Base-by-base conservation (phyloP, 2,329 filamentous ascomycete species). In the Ophiostoma sp. region DNA sequence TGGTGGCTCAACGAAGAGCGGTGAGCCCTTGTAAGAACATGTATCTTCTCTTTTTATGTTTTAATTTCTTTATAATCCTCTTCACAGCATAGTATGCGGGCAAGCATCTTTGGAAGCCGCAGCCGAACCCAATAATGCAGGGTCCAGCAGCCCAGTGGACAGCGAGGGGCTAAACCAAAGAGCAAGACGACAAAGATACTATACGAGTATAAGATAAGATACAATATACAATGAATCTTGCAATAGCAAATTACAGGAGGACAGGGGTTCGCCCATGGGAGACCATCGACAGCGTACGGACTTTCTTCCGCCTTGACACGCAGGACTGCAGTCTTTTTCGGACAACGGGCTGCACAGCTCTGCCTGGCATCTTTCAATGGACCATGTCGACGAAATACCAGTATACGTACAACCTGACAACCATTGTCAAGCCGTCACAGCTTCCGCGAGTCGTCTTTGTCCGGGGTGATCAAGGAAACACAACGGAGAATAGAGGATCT, bases 111-210 rank as follows among this genome's bases (percentile, higher is more conserved):
- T 27, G 49, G 49, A 55, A 55, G 18, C 49, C 9, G n/a, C 49
- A 55, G 49, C n/a, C n/a, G 49, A 55, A n/a, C 49, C 49, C 3
- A 36, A 55, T 55, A 11, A 55, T 55, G 49, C 49, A 55, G 49
- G 49, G 49, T 55, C 49, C 18, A 55, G 49, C 27, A 55, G 27
- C 27, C 27, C 27, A 27, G 27, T 27, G 27, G 27, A 27, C 27
- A 27, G 27, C 27, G 27, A 27, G 27, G 27, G 27, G 27, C 27
- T 27, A 27, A 27, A 27, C 27, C 2, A 27, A 27, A 27, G 27
- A 2, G 27, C 27, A 27, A 27, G 27, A 27, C 1, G 27, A 27
- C 27, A 27, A 27, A 27, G 27, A 27, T 27, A 27, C 27, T 27
- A 27, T 27, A n/a, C n/a, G 18, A 55, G 4, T 55, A 7, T 12